Base-by-base conservation (phyloP, 495 filamentous ascomycete genomes). In the Penicillium tannophilum region DNA sequence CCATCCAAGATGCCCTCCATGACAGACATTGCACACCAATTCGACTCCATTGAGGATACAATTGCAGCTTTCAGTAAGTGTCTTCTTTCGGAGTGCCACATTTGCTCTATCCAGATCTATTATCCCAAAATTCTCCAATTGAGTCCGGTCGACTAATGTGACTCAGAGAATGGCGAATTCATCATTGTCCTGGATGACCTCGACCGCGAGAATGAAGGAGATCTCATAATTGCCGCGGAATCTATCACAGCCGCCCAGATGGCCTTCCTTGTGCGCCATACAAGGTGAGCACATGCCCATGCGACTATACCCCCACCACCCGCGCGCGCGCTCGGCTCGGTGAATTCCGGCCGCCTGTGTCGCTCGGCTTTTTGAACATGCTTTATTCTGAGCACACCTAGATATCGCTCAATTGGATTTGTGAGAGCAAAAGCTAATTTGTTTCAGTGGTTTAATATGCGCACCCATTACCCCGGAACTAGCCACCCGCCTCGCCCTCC, bases 191-290 rank as follows among this genome's bases (percentile, higher is more conserved):
- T 98, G 59, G 95, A 98, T 76, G 88, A 88, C 58, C 84, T 88
- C 48, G 82, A 86, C 55, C 93, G 94, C 68, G 95, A 98, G 72
- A 98, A 98, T 75, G 95, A 98, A 81, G 95, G 92, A 65, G 94
- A 98, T 76, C 87, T 98, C 26, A 96, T 98, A 72, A 93, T 97
- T 66, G 91, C 95, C 52, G 95, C 92, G 23, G 81, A 91, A 35
- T 82, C 90, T 61, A 78, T 97, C 65, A 97, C 93, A 20, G 80
- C 91, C 16, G 83, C 90, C 52, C 92, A 98, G 72, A 92, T 93
- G 90, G 92, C 92, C 58, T 98, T 97, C 75, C 86, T 98, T 82
- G 84, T 98, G 63, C 90, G 92, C 28, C 84, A 96, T 69, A 87
- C 88, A 16, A 86, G 84, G 80, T 85, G 63, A 59, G 66, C 59